Evolutionary conservation across 179 eudicot species (phyloP).

Genomic region (Silene vulgaris): DNA sequence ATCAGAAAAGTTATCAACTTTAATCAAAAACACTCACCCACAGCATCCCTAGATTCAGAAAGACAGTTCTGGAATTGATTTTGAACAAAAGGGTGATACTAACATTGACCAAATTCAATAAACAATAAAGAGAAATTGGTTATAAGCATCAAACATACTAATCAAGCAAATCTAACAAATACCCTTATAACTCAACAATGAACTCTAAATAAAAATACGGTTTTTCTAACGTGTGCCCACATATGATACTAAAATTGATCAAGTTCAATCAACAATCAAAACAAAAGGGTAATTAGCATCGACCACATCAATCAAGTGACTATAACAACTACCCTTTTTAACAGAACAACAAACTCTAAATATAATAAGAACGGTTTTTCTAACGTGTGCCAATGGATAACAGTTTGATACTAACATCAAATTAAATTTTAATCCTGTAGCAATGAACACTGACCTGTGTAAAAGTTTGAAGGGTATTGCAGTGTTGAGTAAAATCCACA

Average conservation of each 20-base stretch:
- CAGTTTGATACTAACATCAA: no score
- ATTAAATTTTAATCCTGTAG: not conserved
- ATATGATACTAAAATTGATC: no score
- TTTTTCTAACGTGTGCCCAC: no score
- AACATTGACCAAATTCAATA: not conserved
- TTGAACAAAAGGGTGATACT: no score
- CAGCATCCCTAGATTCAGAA: constrained; percentile 14
- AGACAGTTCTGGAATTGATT: not conserved
- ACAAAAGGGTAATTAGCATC: no score
- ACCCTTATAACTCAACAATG: not conserved
- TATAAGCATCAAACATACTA: not conserved
- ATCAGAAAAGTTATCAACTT: not conserved
- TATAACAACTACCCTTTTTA: no score
- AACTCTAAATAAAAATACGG: no score
- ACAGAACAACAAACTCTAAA: no score
- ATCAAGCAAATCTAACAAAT: not conserved
- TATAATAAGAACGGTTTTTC: no score
- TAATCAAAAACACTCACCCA: not conserved
- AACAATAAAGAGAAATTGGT: not conserved
- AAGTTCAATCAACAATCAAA: no score
- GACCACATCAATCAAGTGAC: no score
- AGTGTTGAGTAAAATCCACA: not conserved
- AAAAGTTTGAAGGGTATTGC: not conserved
- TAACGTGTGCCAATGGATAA: no score
- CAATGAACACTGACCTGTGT: not conserved